A percentile compares a stretch with the other conserved stretches of the same genome.
phyloP scores from a whole-genome alignment of 2,329 filamentous ascomycete species.

The Colletotrichum sp. region DNA sequence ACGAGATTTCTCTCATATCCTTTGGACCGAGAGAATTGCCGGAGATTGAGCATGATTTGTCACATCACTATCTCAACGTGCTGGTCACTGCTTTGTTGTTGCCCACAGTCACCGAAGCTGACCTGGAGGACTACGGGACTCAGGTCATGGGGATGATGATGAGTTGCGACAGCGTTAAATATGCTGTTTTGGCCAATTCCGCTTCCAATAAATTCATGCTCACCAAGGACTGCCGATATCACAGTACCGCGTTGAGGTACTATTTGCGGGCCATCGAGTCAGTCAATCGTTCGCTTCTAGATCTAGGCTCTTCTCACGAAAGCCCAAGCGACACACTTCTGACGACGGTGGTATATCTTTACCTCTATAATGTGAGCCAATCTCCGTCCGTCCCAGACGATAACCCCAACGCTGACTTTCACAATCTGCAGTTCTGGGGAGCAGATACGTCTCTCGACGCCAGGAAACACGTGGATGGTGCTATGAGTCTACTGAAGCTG shows the following conservation, averaged over 20 bases:
- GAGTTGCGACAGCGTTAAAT: neutral
- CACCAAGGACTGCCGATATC: neutral
- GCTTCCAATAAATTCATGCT: neutral
- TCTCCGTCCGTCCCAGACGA: accelerated
- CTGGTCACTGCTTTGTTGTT: neutral
- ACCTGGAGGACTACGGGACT: neutral
- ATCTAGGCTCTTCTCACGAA: neutral
- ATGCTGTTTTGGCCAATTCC: neutral
- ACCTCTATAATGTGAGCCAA: neutral
- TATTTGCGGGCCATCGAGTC: neutral
- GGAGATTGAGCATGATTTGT: neutral
- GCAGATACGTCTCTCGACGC: neutral
- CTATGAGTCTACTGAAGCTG: neutral
- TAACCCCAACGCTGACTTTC: neutral
- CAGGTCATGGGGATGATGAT: neutral
- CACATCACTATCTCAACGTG: neutral
- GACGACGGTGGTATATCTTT: neutral
- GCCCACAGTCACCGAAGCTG: neutral
- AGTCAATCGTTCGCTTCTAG: neutral
- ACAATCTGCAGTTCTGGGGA: neutral
- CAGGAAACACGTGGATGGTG: neutral
- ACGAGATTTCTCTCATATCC: neutral
- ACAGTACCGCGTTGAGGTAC: neutral
- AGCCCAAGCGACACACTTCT: neutral
- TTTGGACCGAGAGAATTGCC: neutral